phyloP scores from a whole-genome alignment of 2,329 filamentous ascomycete genomes.

The Aspergillus versicolor region DNA sequence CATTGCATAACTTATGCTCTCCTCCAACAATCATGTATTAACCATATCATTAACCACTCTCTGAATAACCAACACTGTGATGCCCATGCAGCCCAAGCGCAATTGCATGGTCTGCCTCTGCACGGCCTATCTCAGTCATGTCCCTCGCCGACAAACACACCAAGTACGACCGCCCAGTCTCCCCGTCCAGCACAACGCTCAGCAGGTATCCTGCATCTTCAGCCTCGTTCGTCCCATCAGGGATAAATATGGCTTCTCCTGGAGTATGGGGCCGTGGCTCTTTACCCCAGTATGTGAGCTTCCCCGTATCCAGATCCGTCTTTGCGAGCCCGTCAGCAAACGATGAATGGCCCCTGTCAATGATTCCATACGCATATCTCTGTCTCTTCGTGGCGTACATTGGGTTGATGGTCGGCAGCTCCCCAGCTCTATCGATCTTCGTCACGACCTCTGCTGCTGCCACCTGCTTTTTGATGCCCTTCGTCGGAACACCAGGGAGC shows the following conservation, averaged over 20 bases:
- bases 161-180: conserved; percentile 49
- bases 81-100: conserved; percentile 53
- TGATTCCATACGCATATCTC: conserved; percentile 49
- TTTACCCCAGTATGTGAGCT: conserved; percentile 41
- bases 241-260: conserved; percentile 53
- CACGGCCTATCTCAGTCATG: conserved; percentile 50
- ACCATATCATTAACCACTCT: too few species aligned
- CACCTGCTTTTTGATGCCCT: too few species aligned
- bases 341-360: conserved; percentile 24
- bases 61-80: not conserved
- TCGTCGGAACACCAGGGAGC: too few species aligned
- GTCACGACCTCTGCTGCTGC: not conserved
- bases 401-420: conserved; percentile 52
- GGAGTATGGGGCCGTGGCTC: conserved; percentile 49
- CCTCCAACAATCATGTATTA: too few species aligned
- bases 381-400: conserved; percentile 38
- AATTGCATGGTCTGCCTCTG: conserved; percentile 46
- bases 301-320: conserved; percentile 46
- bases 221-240: conserved; percentile 12
- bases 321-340: conserved; percentile 53
- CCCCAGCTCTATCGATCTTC: conserved; percentile 18
- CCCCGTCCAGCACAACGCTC: conserved; percentile 52
- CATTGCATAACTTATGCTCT: too few species aligned
- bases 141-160: conserved; percentile 49
- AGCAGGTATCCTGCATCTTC: conserved; percentile 54